Evolutionary conservation across 2,329 filamentous ascomycete genomes (phyloP).

Genomic region (Lasiodiplodia sp.): DNA sequence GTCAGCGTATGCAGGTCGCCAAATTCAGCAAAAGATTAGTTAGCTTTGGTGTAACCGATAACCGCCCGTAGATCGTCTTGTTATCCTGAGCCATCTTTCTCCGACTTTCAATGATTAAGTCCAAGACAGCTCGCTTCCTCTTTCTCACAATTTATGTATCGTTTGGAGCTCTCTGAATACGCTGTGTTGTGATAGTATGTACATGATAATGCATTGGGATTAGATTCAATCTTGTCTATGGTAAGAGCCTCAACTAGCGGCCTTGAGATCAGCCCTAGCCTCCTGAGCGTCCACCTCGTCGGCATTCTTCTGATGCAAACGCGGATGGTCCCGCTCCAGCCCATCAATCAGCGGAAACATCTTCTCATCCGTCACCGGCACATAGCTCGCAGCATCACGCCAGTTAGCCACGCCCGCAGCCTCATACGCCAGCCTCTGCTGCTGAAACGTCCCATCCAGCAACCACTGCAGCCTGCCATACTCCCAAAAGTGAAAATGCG

Average conservation of each 20-base stretch:
- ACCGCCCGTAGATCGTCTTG: too few species aligned
- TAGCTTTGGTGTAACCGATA: too few species aligned
- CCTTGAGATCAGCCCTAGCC: not conserved
- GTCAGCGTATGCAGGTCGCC: too few species aligned
- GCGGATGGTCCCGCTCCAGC: not conserved
- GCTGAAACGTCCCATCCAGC: constrained; percentile 3
- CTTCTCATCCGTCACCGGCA: constrained; percentile 5
- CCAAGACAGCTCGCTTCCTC: too few species aligned
- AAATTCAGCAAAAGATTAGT: too few species aligned
- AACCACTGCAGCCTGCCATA: constrained; percentile 2
- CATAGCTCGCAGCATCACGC: not conserved
- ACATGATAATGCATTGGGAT: not conserved
- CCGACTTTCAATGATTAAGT: too few species aligned
- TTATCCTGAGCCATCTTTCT: too few species aligned
- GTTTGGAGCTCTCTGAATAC: too few species aligned
- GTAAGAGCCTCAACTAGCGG: not conserved
- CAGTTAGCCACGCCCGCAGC: not conserved
- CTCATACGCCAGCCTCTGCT: constrained; percentile 5
- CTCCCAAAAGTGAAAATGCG: not conserved
- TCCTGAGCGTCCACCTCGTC: not conserved
- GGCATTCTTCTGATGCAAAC: not conserved
- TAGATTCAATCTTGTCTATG: not conserved
- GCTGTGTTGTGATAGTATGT: too few species aligned
- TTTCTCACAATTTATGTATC: too few species aligned
- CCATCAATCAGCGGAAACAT: constrained; percentile 8